These are phyloP conservation scores for Melampsora americana DNA, from an alignment of 1,284 basidiomycete species.

Conservation along the genomic window DNA sequence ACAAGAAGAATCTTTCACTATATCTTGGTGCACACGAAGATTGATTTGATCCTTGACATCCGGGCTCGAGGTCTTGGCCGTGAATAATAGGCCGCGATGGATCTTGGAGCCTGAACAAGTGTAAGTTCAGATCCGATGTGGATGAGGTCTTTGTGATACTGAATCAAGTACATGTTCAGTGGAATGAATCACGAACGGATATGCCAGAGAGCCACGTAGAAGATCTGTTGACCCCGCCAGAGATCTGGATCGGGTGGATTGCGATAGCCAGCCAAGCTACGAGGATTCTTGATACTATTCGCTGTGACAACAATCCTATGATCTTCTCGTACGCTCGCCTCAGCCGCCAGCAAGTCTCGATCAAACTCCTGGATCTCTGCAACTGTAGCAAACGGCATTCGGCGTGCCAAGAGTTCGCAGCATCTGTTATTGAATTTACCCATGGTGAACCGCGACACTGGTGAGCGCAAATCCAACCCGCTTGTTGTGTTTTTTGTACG, in stretches of 20 bases:
- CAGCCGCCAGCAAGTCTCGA: constrained; percentile 32
- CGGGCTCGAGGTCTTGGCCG: constrained; percentile 10
- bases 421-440: constrained; percentile 43
- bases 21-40: constrained; percentile 35
- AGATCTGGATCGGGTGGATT: constrained; percentile 19
- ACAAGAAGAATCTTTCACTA: constrained; percentile 23
- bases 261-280: constrained; percentile 1
- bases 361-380: constrained; percentile 40
- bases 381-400: constrained; percentile 30
- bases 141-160: neutral
- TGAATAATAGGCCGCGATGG: constrained; percentile 35
- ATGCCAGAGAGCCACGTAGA: constrained; percentile 42
- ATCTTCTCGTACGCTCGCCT: constrained; percentile 20
- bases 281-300: constrained; percentile 3
- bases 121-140: neutral
- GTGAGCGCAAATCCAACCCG: constrained; percentile 28
- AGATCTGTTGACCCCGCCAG: constrained; percentile 40
- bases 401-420: constrained; percentile 31
- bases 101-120: constrained; percentile 29
- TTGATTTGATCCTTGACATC: constrained; percentile 10
- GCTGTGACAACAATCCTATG: constrained; percentile 11
- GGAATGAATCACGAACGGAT: neutral
- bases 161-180: neutral
- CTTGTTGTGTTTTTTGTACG: neutral
- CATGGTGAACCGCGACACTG: constrained; percentile 29